Evolutionary conservation across 257 asterid species (phyloP), one percentile per base, ranked within the genome.

Genomic region (Catharanthus roseus): DNA sequence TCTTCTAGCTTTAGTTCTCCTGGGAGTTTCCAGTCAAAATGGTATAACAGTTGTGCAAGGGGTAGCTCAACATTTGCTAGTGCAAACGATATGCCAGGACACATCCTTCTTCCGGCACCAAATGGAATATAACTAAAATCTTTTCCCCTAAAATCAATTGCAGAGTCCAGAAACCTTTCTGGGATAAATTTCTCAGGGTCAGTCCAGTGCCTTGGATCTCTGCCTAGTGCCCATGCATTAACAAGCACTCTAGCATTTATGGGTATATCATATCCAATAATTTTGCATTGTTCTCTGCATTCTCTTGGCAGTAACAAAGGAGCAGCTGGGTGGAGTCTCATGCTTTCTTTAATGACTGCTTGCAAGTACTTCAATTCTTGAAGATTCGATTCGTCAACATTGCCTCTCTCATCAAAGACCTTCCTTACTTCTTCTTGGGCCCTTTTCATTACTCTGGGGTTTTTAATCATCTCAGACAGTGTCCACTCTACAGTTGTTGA

Each of bases 11-110:
- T 50, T 21, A 72, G 1, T 11, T 5, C 34, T 1, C n/a, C 6
- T 1, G 77, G 77, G 6, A 72, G 71, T 36, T 72, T 49, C 77
- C 77, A 64, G 28, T 72, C 77, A 18, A 72, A 72, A 28, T 64
- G 77, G 62, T 63, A 72, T 6, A 72, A 23, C 23, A 72, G 8
- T 33, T 72, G 61, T 2, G 75, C 75, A 6, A 72, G 45, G 2
- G 75, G 62, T 16, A 62, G 10, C 28, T 62, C 39, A 1, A 62
- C 3, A 33, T 33, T 61, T 45, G 75, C 49, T 19, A 45, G 47
- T 21, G 42, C 75, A 72, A 72, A 72, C 31, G 70, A 21, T 62
- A 72, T 61, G 4, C 75, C 75, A n/a, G 75, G 70, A 36, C 75
- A 72, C 21, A 61, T 33, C 63, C 70, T 72, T 13, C 75, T 72